Base-by-base conservation (phyloP, 768 basidiomycete genomes). In the Xerocomus brunneocitrinus region DNA sequence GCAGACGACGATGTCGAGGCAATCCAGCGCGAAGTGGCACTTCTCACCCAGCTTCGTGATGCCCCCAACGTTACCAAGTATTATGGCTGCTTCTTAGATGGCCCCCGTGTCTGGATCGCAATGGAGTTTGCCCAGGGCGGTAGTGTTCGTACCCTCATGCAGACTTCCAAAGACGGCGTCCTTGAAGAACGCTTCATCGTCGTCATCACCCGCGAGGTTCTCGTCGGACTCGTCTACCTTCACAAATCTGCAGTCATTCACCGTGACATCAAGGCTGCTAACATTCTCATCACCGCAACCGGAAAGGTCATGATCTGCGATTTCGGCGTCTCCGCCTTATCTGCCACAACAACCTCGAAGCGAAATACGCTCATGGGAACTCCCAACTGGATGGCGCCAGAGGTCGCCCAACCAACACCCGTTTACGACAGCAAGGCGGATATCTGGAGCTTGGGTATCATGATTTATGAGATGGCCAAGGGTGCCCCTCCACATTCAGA, bases 301-400 rank as follows among this genome's bases (percentile, higher is more conserved):
- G 90, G 94, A 13, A 91, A 92, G 63, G 90, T 98, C 62, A 85
- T 97, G 76, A 87, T 99, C 27, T 95, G 93, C 67, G 97, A 99
- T 72, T 99, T 99, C 69, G 97, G 97, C 28, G 97, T 99, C 44
- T 97, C 95, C 4, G 97, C 95, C 3, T 81, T 97, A 35, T 80
- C 98, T 49, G 81, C 84, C 25, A 90, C 84, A 14, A 78, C 84
- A 3, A 84, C 86, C 10, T 92, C 91, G 68, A 98, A 98, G 69
- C 84, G 97, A 24, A 93, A 95, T 49, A 99, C 97, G 0, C 82
- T 98, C 64, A 92, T 95, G 56, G 97, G 97, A 2, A 98, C 97
- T 2, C 95, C 95, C 0, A 92, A 97, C 67, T 98, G 95, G 95
- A 99, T 99, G 97, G 97, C 97, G 0, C 97, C 97, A 0, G 97